These are phyloP conservation scores for Camillea tinctor DNA, from an alignment of 2,329 filamentous ascomycete species.

Conservation along the genomic window DNA sequence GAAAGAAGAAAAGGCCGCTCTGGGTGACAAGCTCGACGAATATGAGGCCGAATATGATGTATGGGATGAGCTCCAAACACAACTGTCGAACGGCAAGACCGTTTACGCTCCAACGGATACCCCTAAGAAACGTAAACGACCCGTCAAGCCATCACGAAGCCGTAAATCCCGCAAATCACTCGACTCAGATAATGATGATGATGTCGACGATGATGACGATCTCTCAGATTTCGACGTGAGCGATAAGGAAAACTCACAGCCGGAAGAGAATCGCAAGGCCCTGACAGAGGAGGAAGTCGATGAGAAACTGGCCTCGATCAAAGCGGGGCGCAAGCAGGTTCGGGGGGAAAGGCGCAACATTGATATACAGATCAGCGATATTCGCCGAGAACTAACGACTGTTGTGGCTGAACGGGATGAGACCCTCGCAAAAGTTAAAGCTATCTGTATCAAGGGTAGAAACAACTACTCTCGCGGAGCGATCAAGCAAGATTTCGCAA, in stretches of 20 bases:
- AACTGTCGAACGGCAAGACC: conserved; percentile 39
- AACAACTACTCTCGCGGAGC: conserved; percentile 54
- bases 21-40: conserved; percentile 33
- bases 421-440: conserved; percentile 31
- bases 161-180: conserved; percentile 9
- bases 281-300: conserved; percentile 44
- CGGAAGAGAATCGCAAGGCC: conserved; percentile 26
- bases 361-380: conserved; percentile 36
- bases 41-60: conserved; percentile 40
- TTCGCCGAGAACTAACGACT: conserved; percentile 34
- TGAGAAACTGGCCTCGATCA: conserved; percentile 29
- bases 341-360: conserved; percentile 27
- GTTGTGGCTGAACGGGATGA: conserved; percentile 27
- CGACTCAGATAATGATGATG: conserved; percentile 9
- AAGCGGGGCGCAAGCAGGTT: conserved; percentile 28
- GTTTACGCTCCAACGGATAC: conserved; percentile 28
- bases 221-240: conserved; percentile 28
- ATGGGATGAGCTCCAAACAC: conserved; percentile 28
- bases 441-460: conserved; percentile 50
- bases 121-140: conserved; percentile 43
- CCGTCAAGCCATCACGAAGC: conserved; percentile 9
- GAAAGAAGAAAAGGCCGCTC: conserved; percentile 31
- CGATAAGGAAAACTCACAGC: conserved; percentile 28
- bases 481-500: conserved; percentile 59
- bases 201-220: conserved; percentile 29